Percentiles rank a stretch among this genome's conserved stretches.
phyloP scores from a whole-genome alignment of 2,329 filamentous ascomycete genomes.

The Cercospora berteroae region DNA sequence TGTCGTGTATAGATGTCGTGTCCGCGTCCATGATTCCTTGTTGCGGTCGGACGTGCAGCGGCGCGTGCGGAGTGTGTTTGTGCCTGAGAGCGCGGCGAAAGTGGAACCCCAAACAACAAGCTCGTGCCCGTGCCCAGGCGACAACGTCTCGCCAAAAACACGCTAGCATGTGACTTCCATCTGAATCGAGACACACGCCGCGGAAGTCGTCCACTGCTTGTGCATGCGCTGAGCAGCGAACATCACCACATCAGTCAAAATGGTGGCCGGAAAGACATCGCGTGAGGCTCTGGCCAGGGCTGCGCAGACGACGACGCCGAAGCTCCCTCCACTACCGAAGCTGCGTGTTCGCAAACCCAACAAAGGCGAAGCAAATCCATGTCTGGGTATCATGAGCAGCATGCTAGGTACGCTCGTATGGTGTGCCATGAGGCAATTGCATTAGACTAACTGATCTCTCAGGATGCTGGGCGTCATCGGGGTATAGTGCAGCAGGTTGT shows the following conservation, averaged over 20 bases:
- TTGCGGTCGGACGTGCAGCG: neutral
- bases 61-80: neutral
- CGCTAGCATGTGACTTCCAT: neutral
- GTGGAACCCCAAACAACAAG: neutral
- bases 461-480: slow-evolving; percentile 84
- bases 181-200: neutral
- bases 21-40: slow-evolving; percentile 6
- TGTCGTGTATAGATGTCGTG: slow-evolving; percentile 9
- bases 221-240: neutral
- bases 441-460: slow-evolving; percentile 3
- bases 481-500: slow-evolving; percentile 63
- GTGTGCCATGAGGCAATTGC: neutral
- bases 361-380: slow-evolving; percentile 61
- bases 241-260: slow-evolving; percentile 15
- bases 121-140: neutral
- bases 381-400: slow-evolving; percentile 63
- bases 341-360: slow-evolving; percentile 65
- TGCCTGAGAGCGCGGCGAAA: neutral
- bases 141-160: neutral
- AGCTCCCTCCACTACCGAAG: slow-evolving; percentile 60
- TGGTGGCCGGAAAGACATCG: slow-evolving; percentile 39
- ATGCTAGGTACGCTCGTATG: slow-evolving; percentile 57
- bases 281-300: slow-evolving; percentile 32
- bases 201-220: neutral
- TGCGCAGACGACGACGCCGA: slow-evolving; percentile 41